These are phyloP conservation scores for Rosa lucieae DNA, from an alignment of 306 rosid species.

Conservation along the genomic window DNA sequence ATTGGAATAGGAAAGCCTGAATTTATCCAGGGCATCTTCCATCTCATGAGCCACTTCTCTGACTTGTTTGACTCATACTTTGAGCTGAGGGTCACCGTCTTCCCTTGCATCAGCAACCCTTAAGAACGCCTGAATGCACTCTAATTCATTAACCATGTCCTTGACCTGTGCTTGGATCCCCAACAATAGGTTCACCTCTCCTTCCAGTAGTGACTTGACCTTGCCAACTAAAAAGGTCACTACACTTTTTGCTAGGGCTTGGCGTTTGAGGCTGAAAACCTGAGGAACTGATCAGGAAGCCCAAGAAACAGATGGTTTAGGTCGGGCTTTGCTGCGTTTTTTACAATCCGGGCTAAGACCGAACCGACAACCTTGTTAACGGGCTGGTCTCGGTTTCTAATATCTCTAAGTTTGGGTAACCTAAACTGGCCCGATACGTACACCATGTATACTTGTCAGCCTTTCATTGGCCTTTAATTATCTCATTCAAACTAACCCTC, in stretches of 20 bases:
- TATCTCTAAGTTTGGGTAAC: too few species aligned
- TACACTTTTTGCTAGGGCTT: conserved; percentile 37
- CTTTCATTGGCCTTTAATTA: too few species aligned
- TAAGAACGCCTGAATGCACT: conserved; percentile 29
- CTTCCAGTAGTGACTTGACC: conserved; percentile 26
- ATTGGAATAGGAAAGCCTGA: neutral
- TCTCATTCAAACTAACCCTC: too few species aligned
- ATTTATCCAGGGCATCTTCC: conserved; percentile 37
- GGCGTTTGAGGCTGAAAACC: too few species aligned
- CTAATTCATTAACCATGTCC: conserved; percentile 11
- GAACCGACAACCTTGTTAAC: too few species aligned
- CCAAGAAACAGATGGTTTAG: too few species aligned
- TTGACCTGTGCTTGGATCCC: conserved; percentile 30
- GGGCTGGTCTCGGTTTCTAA: too few species aligned
- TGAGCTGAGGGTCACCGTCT: conserved; percentile 21
- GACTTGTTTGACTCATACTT: conserved; percentile 30
- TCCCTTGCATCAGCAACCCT: conserved; percentile 29
- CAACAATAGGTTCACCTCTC: conserved; percentile 36
- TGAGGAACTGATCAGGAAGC: too few species aligned
- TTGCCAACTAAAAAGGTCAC: conserved; percentile 38
- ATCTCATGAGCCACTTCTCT: conserved; percentile 33
- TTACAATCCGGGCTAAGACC: too few species aligned
- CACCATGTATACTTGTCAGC: too few species aligned
- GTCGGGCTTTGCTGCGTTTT: too few species aligned
- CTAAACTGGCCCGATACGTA: too few species aligned